Percentiles rank a stretch among this genome's conserved stretches.
Evolutionary conservation across 805 yeast species (phyloP).

Genomic region (Blastobotrys chiropterorum): DNA sequence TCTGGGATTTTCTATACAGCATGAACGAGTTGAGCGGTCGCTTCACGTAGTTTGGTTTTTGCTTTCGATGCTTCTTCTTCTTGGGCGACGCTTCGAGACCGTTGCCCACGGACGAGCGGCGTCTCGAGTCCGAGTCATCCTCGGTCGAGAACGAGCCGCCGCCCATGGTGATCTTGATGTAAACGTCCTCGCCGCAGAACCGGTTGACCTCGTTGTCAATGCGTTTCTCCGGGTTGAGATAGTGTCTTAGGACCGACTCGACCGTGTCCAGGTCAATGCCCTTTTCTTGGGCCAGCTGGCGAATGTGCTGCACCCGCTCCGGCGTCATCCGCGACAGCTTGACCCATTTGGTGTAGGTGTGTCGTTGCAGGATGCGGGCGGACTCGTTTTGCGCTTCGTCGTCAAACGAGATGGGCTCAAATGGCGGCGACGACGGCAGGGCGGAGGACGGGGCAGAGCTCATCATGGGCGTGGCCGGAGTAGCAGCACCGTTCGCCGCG

Average conservation of each 20-base stretch:
- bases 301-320: constrained; percentile 21
- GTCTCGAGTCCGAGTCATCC: constrained; percentile 8
- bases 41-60: constrained; percentile 31
- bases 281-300: constrained; percentile 23
- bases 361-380: background rate
- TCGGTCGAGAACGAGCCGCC: constrained; percentile 9
- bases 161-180: constrained; percentile 23
- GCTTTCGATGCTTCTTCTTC: constrained; percentile 18
- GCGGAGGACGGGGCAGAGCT: background rate
- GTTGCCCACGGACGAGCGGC: constrained; percentile 13
- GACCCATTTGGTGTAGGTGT: constrained; percentile 23
- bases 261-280: constrained; percentile 25
- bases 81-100: background rate
- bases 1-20: constrained; percentile 41
- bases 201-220: constrained; percentile 20
- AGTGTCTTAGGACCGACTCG: constrained; percentile 23
- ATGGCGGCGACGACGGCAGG: background rate
- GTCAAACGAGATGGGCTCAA: background rate
- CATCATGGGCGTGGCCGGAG: background rate
- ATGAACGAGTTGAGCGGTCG: constrained; percentile 44
- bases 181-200: constrained; percentile 21
- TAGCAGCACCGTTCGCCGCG: background rate
- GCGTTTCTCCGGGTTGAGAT: constrained; percentile 15
- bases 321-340: constrained; percentile 24
- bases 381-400: background rate